Base-by-base conservation (phyloP, 2,329 filamentous ascomycete species). In the Penicillium vulpinum region DNA sequence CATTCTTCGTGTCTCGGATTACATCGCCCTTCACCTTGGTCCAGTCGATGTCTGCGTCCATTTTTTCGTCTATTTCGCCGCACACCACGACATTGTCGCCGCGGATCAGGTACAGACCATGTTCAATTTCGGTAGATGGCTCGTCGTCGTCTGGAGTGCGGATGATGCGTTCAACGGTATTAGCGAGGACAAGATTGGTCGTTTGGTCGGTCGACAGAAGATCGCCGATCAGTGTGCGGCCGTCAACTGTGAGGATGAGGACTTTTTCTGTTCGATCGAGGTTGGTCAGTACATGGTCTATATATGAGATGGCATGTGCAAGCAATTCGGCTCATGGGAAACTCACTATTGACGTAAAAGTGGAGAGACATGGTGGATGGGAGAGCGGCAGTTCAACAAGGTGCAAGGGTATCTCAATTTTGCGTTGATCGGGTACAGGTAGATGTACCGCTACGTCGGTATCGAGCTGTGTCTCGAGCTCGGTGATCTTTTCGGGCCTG, bases 41-140 rank as follows among this genome's bases (percentile, higher is more conserved):
- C 94, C 94, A 99, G 77, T 97, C 88, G 71, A 99, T 97, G 67
- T 88, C 92, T 38, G 82, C 84, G 77, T 99, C 94, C 57, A 97
- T 80, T 66, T 89, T 84, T 75, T 96, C 92, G 73, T 99, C 92
- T 31, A 99, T 88, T 56, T 95, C 80, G 2, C 94, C 94, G 56
- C 94, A 90, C 16, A 95, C 83, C 60, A 92, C 92, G 46, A 99
- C 93, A 70, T 95, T 97, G 73, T 99, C 94, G 51, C 94, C 94
- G 58, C 94, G 85, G 56, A 99, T 90, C 56, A 99, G 83, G 73
- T 97, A 97, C 6, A 97, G 78, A 1, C 94, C 94, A 60, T 97
- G 85, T 5, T 89, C 86, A 18, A 94, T 87, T 71, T 94, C 86
- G 57, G 87, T 85, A 41, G 89, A 95, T 0, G 88, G 85, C 66